Conservation (phyloP, 2,329 filamentous ascomycete species). For the Colletotrichum cereale region DNA sequence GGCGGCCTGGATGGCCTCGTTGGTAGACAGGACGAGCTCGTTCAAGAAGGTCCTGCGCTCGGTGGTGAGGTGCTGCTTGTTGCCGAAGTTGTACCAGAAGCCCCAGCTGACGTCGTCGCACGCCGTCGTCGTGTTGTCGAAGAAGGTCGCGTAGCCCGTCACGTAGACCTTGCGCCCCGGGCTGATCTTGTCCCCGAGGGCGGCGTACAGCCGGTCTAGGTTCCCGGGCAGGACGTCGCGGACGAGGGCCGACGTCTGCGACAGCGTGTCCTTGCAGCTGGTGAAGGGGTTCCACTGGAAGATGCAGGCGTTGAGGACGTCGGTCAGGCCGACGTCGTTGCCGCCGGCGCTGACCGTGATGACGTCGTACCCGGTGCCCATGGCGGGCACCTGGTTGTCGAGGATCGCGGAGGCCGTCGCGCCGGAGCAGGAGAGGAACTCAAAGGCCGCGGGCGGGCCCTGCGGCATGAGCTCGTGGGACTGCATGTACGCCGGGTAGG, state of each 20-base stretch:
- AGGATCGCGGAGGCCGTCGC: slow-evolving; percentile 45
- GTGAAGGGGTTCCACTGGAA: slow-evolving; percentile 39
- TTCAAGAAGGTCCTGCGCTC: neutral
- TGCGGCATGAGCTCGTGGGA: slow-evolving; percentile 43
- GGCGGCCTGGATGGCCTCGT: slow-evolving; percentile 3
- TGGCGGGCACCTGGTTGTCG: slow-evolving; percentile 43
- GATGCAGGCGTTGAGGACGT: slow-evolving; percentile 43
- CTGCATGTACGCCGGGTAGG: slow-evolving; percentile 46
- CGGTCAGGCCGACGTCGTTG: slow-evolving; percentile 52
- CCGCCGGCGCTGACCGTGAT: slow-evolving; percentile 53
- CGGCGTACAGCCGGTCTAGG: slow-evolving; percentile 44
- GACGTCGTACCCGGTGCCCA: slow-evolving; percentile 48
- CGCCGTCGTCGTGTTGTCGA: slow-evolving; percentile 43
- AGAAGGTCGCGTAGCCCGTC: slow-evolving; percentile 49
- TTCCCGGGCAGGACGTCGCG: slow-evolving; percentile 43
- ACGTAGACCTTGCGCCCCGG: slow-evolving; percentile 47
- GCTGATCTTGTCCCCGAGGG: slow-evolving; percentile 47
- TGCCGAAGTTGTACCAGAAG: neutral
- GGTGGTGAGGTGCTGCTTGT: neutral
- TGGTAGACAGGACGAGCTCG: neutral
- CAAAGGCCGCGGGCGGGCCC: slow-evolving; percentile 43
- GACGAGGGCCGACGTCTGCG: slow-evolving; percentile 45
- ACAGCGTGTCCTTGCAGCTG: slow-evolving; percentile 41
- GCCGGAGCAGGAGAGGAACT: slow-evolving; percentile 47
- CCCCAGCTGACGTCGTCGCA: neutral